Evolutionary conservation across 1,139 yeast genomes (phyloP).

Genomic region (Suhomyces bribrorum): DNA sequence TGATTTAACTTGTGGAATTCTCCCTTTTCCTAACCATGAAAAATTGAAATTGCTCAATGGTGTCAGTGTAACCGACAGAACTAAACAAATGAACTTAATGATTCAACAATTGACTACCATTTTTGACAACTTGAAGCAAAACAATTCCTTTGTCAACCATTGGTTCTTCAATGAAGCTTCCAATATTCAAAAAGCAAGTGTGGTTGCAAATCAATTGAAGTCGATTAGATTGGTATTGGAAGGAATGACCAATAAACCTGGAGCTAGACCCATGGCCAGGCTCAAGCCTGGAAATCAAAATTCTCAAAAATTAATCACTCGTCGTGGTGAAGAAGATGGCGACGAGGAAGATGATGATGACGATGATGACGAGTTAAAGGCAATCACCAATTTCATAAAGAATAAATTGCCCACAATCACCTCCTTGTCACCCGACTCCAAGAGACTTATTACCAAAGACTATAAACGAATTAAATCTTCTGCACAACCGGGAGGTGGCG

Average conservation of each 20-base stretch:
- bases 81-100: slow-evolving; percentile 33
- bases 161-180: slow-evolving; percentile 54
- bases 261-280: slow-evolving; percentile 3
- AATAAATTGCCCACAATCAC: slow-evolving; percentile 47
- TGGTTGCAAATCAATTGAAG: slow-evolving; percentile 62
- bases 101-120: slow-evolving; percentile 37
- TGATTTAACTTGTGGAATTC: slow-evolving; percentile 58
- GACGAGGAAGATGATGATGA: slow-evolving; percentile 37
- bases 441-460: slow-evolving; percentile 61
- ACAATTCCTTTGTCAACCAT: slow-evolving; percentile 40
- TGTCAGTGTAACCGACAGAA: slow-evolving; percentile 35
- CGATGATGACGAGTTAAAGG: slow-evolving; percentile 47
- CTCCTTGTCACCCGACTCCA: slow-evolving; percentile 50
- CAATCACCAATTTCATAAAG: slow-evolving; percentile 46
- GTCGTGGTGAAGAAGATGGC: slow-evolving; percentile 18
- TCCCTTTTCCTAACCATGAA: slow-evolving; percentile 57
- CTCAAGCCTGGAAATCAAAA: slow-evolving; percentile 10
- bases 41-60: slow-evolving; percentile 45
- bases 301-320: slow-evolving; percentile 3
- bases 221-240: slow-evolving; percentile 58
- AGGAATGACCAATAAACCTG: slow-evolving; percentile 40
- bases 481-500: slow-evolving; percentile 46
- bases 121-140: slow-evolving; percentile 33
- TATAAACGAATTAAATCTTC: slow-evolving; percentile 61
- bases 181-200: slow-evolving; percentile 54